phyloP scores from a whole-genome alignment of 305 asterid genomes.

The Ruellia speciosa region DNA sequence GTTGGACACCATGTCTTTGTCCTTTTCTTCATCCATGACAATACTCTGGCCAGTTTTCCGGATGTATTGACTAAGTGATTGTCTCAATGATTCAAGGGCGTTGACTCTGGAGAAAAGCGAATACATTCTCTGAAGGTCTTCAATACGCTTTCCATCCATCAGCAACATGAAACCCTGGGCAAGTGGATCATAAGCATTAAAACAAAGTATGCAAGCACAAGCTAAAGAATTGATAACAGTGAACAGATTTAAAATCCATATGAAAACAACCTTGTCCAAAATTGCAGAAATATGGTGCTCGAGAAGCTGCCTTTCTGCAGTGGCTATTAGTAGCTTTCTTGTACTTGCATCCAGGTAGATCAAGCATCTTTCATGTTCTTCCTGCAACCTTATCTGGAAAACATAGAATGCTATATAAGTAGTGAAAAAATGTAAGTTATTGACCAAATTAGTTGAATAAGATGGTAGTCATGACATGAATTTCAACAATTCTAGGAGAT shows the following conservation, averaged over 20 bases:
- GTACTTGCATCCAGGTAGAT: constrained; percentile 79
- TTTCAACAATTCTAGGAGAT: not conserved
- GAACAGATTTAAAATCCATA: not conserved
- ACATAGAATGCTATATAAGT: not conserved
- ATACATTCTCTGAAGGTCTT: constrained; percentile 88
- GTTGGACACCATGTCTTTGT: constrained; percentile 89
- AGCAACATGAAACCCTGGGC: constrained; percentile 76
- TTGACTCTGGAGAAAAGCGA: constrained; percentile 62
- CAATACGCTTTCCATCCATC: constrained; percentile 88
- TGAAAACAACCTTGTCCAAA: constrained; percentile 69
- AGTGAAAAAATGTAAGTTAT: not conserved
- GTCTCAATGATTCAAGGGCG: constrained; percentile 77
- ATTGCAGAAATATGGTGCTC: constrained; percentile 72
- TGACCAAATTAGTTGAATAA: not conserved
- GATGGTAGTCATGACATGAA: not conserved
- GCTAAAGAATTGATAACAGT: not conserved
- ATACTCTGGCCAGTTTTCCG: constrained; percentile 82
- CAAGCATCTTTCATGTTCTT: constrained; percentile 90
- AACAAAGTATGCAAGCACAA: not conserved
- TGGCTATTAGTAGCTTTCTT: constrained; percentile 76
- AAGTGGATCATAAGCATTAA: constrained; percentile 13
- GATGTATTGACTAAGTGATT: constrained; percentile 71
- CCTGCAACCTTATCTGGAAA: constrained; percentile 84
- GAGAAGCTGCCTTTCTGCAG: constrained; percentile 84
- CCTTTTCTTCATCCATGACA: constrained; percentile 96